phyloP scores from a whole-genome alignment of 2,329 filamentous ascomycete species.

The Elsinoe fawcettii region DNA sequence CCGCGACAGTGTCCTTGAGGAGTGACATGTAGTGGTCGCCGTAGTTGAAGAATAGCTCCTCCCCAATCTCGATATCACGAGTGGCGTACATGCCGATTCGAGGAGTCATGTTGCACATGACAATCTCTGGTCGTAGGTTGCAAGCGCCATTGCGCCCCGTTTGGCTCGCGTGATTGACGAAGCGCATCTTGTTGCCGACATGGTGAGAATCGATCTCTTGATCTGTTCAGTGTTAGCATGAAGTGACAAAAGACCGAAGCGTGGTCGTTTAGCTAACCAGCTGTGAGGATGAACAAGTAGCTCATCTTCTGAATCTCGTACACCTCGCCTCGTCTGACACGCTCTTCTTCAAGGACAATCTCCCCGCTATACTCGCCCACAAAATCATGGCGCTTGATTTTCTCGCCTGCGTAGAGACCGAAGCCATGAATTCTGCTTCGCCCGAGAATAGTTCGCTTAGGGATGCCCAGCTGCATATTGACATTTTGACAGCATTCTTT shows the following conservation, averaged over 20 bases:
- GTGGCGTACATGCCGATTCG: slow-evolving; percentile 67
- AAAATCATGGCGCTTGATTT: slow-evolving; percentile 61
- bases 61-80: slow-evolving; percentile 59
- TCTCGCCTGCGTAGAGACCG: slow-evolving; percentile 64
- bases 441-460: slow-evolving; percentile 60
- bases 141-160: slow-evolving; percentile 34
- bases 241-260: not conserved
- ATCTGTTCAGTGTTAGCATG: slow-evolving; percentile 21
- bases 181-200: slow-evolving; percentile 72
- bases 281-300: slow-evolving; percentile 52
- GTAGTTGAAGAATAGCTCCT: slow-evolving; percentile 78
- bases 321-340: slow-evolving; percentile 60
- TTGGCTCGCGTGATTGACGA: slow-evolving; percentile 66
- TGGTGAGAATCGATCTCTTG: slow-evolving; percentile 62
- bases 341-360: slow-evolving; percentile 62
- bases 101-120: slow-evolving; percentile 65
- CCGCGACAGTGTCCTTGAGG: slow-evolving; percentile 14
- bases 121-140: slow-evolving; percentile 60
- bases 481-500: slow-evolving; percentile 63
- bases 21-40: slow-evolving; percentile 33
- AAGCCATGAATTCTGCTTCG: slow-evolving; percentile 67
- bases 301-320: slow-evolving; percentile 54
- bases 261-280: slow-evolving; percentile 30
- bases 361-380: slow-evolving; percentile 77
- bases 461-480: slow-evolving; percentile 57